These are phyloP conservation scores for Carallia brachiata DNA, from an alignment of 345 rosid genomes.

Conservation along the genomic window DNA sequence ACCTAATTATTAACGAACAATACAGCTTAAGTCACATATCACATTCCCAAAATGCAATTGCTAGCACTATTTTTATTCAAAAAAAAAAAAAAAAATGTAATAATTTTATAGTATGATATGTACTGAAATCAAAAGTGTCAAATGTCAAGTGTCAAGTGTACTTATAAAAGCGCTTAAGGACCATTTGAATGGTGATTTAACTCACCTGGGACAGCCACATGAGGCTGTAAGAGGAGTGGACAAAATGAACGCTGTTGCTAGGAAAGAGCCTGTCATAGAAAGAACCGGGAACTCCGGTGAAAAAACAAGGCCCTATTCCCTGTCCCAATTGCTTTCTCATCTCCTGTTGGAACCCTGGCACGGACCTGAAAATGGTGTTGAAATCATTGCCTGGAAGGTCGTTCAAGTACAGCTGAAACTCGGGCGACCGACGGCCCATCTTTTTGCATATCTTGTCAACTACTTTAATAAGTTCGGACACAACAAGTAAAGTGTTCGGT, in stretches of 20 bases:
- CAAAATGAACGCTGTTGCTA: conserved; percentile 29
- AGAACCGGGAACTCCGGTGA: conserved; percentile 43
- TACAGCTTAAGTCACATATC: neutral
- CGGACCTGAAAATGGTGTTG: conserved; percentile 43
- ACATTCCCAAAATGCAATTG: neutral
- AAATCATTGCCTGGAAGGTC: conserved; percentile 56
- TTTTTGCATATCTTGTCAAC: conserved; percentile 23
- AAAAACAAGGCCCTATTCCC: conserved; percentile 13
- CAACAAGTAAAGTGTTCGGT: conserved; percentile 51
- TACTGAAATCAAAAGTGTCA: too few species aligned
- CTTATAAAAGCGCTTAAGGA: too few species aligned
- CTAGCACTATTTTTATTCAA: too few species aligned
- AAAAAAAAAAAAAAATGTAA: too few species aligned
- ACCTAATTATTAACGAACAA: conserved; percentile 25
- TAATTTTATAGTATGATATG: too few species aligned
- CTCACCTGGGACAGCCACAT: conserved; percentile 52
- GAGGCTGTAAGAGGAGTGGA: conserved; percentile 51
- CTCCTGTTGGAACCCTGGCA: conserved; percentile 26
- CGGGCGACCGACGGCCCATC: conserved; percentile 26
- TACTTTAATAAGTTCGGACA: conserved; percentile 30
- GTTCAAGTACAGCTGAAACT: conserved; percentile 46
- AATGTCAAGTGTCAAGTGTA: too few species aligned
- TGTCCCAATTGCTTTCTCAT: conserved; percentile 17
- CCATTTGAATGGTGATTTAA: too few species aligned
- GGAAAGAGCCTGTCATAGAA: conserved; percentile 52